Evolutionary conservation across 2,329 filamentous ascomycete genomes (phyloP), one percentile per base, ranked within the genome.

Genomic region (Plenodomus biglobosus): DNA sequence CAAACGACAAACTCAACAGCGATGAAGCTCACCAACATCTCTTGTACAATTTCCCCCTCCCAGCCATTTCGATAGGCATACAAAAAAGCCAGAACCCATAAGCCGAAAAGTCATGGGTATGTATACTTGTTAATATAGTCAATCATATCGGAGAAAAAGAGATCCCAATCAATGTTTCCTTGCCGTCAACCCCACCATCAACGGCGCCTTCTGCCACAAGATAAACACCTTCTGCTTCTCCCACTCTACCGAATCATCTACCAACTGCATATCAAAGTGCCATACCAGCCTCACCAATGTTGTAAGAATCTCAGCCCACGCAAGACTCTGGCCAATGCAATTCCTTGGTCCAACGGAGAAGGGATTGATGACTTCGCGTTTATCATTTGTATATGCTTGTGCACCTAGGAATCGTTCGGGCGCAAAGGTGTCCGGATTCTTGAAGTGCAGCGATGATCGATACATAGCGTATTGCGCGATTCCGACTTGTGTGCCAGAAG

Each of bases 261-360:
- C 44, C 1, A 73, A 52, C 32, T 66, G 53, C 3, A 74, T 35
- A 19, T 74, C 71, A 39, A 70, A 74, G 42, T 68, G 45, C 58
- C 59, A 73, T 16, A 73, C 32, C 3, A 71, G 21, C n/a, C 65
- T 64, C 3, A 62, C 56, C 1, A 73, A 50, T 3, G 73, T 68
- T 0, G 67, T 56, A 2, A 66, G 65, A 41, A 70, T 68, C 53
- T 74, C 71, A 1, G 69, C 52, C 53, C 48, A 61, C 3, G 62
- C 61, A 3, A 68, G 46, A 38, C 46, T 65, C 45, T 59, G 50
- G 8, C 56, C 54, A 20, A 59, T 53, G 38, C 58, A 59, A 16
- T 59, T 58, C 17, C 58, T 40, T 4, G 52, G 48, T n/a, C 58
- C 58, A 1, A 59, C 46, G 5, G 49, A 54, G 39, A 61, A 61